These are phyloP conservation scores for Tillandsia leiboldiana DNA, from an alignment of 176 grass and related monocot species.

Conservation along the genomic window DNA sequence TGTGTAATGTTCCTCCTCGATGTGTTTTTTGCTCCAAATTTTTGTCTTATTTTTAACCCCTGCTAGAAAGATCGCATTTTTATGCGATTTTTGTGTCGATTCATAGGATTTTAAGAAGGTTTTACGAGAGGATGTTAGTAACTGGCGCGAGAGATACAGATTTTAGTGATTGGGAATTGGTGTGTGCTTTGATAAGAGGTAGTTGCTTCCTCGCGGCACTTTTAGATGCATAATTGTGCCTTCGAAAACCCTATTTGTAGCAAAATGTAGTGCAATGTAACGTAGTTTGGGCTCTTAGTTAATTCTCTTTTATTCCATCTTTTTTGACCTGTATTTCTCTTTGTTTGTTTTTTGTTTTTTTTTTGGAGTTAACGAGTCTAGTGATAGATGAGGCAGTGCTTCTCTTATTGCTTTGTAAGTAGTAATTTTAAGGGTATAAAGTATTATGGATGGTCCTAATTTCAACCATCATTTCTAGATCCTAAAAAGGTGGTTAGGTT, in stretches of 20 bases:
- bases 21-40: too few relatives aligned
- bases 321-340: neutral
- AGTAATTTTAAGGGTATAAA: neutral
- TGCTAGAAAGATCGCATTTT: too few relatives aligned
- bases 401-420: neutral
- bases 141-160: too few relatives aligned
- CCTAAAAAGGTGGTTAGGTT: neutral
- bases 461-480: constrained; percentile 1
- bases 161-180: too few relatives aligned
- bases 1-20: too few relatives aligned
- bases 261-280: neutral
- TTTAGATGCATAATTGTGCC: neutral
- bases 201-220: too few relatives aligned
- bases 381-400: neutral
- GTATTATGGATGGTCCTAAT: neutral
- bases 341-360: neutral
- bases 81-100: too few relatives aligned
- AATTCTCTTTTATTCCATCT: too few relatives aligned
- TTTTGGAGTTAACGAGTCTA: neutral
- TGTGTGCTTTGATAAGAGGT: too few relatives aligned
- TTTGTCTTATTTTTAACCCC: too few relatives aligned
- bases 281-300: neutral
- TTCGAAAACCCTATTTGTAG: neutral
- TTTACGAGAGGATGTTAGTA: too few relatives aligned
- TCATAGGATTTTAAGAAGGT: too few relatives aligned